phyloP scores from a whole-genome alignment of 805 yeast species.

The Metschnikowia picachoensis region DNA sequence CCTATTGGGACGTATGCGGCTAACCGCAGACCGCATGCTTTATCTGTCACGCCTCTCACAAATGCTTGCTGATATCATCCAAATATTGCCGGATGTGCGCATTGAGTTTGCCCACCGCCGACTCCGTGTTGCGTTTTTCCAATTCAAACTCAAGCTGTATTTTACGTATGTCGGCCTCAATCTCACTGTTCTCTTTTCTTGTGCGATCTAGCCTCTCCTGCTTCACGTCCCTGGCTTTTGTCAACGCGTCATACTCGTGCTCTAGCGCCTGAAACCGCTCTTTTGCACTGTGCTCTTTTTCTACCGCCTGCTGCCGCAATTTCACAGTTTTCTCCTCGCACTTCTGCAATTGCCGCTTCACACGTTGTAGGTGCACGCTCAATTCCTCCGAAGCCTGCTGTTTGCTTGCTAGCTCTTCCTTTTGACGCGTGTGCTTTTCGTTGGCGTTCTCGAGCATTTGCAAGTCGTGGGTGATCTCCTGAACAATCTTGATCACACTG shows the following conservation, averaged over 20 bases:
- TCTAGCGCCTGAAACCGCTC: constrained; percentile 42
- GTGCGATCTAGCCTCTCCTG: constrained; percentile 48
- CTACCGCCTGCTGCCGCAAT: constrained; percentile 40
- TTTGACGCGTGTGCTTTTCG: constrained; percentile 24
- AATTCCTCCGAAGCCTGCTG: constrained; percentile 37
- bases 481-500: constrained; percentile 46
- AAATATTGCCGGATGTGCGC: constrained; percentile 53
- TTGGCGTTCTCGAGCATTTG: constrained; percentile 39
- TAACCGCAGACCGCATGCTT: too few species aligned
- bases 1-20: too few species aligned
- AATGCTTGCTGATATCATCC: constrained; percentile 41
- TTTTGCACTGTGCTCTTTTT: constrained; percentile 41
- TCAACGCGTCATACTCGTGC: constrained; percentile 44
- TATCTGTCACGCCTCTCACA: too few species aligned
- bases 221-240: constrained; percentile 44
- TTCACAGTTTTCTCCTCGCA: constrained; percentile 46
- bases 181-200: constrained; percentile 43
- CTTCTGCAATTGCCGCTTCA: constrained; percentile 47
- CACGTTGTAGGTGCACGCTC: constrained; percentile 41
- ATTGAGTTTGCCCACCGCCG: constrained; percentile 52
- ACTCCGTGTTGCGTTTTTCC: constrained; percentile 51
- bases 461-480: constrained; percentile 48
- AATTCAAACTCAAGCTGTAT: constrained; percentile 42
- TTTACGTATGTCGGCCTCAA: constrained; percentile 39
- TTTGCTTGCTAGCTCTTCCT: constrained; percentile 38